Percentiles rank a stretch among this genome's conserved stretches.
These are phyloP conservation scores for Botrytis deweyae DNA, from an alignment of 2,329 filamentous ascomycete species.

Conservation along the genomic window DNA sequence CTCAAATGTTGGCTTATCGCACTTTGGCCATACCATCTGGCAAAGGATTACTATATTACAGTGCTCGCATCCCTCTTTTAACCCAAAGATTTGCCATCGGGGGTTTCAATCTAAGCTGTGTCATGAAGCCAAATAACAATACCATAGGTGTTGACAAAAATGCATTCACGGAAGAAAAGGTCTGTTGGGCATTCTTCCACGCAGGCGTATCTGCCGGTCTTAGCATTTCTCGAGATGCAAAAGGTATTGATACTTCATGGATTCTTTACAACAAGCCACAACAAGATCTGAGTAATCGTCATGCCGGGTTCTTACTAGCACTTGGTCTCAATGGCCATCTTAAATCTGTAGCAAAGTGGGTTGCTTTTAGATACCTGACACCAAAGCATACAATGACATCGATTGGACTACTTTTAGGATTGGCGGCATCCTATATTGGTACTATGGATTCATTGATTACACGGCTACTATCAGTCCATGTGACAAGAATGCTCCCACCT, in stretches of 20 bases:
- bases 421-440: constrained; percentile 90
- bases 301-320: constrained; percentile 89
- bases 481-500: constrained; percentile 87
- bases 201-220: constrained; percentile 91
- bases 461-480: constrained; percentile 88
- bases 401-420: constrained; percentile 85
- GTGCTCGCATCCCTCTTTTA: constrained; percentile 79
- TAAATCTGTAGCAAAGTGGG: constrained; percentile 94
- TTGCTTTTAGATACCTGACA: constrained; percentile 98
- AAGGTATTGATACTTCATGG: constrained; percentile 97
- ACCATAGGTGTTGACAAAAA: constrained; percentile 90
- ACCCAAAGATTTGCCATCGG: constrained; percentile 89
- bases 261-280: constrained; percentile 95
- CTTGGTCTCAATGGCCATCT: constrained; percentile 92
- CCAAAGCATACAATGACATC: constrained; percentile 99
- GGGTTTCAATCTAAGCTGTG: constrained; percentile 87
- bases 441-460: constrained; percentile 98
- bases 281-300: constrained; percentile 87
- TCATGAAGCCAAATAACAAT: constrained; percentile 88
- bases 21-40: constrained; percentile 88
- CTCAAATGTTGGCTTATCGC: constrained; percentile 79
- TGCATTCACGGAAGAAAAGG: constrained; percentile 90
- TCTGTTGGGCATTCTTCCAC: constrained; percentile 98
- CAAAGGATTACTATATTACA: constrained; percentile 83
- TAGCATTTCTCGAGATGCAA: constrained; percentile 83